phyloP scores from a whole-genome alignment of 371 early-diverging fungal species.

The Basidiobolus meristosporus region DNA sequence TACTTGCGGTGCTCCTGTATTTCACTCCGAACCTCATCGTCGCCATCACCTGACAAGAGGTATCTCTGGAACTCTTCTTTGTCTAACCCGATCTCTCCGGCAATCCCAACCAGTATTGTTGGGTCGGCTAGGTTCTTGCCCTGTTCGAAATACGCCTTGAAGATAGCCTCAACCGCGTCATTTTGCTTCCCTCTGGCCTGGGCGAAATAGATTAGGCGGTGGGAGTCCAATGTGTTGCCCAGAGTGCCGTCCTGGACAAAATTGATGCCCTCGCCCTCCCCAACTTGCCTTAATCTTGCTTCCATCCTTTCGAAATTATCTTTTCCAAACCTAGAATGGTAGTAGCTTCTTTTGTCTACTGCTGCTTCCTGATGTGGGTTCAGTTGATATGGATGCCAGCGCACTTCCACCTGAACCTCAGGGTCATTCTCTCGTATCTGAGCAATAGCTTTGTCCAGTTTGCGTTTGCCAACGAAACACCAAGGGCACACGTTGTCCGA shows the following conservation, averaged over 20 bases:
- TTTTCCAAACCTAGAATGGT: conserved; percentile 34
- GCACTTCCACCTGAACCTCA: conserved; percentile 21
- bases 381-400: conserved; percentile 44
- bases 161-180: conserved; percentile 32
- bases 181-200: conserved; percentile 22
- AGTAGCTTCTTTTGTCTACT: conserved; percentile 19
- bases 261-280: conserved; percentile 30
- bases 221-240: conserved; percentile 42
- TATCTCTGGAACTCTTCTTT: conserved; percentile 16
- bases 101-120: conserved; percentile 22
- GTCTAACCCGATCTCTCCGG: conserved; percentile 35
- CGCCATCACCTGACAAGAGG: conserved; percentile 24
- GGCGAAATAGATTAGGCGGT: conserved; percentile 42
- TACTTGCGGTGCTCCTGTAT: conserved; percentile 11
- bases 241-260: conserved; percentile 34
- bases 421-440: conserved; percentile 19
- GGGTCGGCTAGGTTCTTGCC: conserved; percentile 34
- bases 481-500: conserved; percentile 39
- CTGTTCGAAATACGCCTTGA: conserved; percentile 42
- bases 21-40: conserved; percentile 15
- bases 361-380: conserved; percentile 23
- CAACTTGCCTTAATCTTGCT: conserved; percentile 24
- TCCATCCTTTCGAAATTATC: conserved; percentile 17
- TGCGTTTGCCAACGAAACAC: conserved; percentile 49
- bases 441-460: conserved; percentile 36